These are phyloP conservation scores for Globisporangium nodosum DNA, from an alignment of 352 stramenopile species.

Conservation along the genomic window DNA sequence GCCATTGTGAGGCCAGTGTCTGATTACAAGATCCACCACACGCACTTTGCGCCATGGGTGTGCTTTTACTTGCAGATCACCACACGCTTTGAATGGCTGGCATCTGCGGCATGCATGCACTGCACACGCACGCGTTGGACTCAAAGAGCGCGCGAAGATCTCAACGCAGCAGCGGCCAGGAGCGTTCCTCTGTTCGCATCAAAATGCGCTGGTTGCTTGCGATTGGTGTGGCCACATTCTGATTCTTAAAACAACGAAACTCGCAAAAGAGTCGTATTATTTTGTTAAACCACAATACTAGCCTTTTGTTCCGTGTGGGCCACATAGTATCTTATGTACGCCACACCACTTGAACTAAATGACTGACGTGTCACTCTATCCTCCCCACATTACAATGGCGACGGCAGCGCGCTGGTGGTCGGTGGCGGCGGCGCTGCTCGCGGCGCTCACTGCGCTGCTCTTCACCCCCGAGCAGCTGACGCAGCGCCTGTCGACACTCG, in stretches of 20 bases:
- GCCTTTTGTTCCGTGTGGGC: too few relatives aligned
- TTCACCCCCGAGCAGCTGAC: slow-evolving; percentile 1
- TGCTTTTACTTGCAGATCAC: background rate
- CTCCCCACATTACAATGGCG: background rate
- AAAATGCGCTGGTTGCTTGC: background rate
- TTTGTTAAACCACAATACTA: too few relatives aligned
- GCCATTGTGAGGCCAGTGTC: background rate
- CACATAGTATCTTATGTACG: too few relatives aligned
- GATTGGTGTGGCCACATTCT: background rate
- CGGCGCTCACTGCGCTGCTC: background rate
- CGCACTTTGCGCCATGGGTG: background rate
- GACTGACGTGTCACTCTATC: too few relatives aligned
- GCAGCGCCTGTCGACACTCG: background rate
- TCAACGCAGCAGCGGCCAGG: background rate
- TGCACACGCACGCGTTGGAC: background rate
- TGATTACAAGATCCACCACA: background rate
- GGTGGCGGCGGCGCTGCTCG: slow-evolving; percentile 1
- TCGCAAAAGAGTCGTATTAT: background rate
- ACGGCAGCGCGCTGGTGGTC: background rate
- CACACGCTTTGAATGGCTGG: background rate
- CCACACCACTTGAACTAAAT: too few relatives aligned
- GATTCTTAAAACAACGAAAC: background rate
- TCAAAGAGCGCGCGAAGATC: background rate
- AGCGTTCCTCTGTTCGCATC: background rate
- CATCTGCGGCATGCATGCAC: background rate